These are phyloP conservation scores for Euphorbia tirucalli DNA, from an alignment of 345 rosid genomes.

Conservation along the genomic window DNA sequence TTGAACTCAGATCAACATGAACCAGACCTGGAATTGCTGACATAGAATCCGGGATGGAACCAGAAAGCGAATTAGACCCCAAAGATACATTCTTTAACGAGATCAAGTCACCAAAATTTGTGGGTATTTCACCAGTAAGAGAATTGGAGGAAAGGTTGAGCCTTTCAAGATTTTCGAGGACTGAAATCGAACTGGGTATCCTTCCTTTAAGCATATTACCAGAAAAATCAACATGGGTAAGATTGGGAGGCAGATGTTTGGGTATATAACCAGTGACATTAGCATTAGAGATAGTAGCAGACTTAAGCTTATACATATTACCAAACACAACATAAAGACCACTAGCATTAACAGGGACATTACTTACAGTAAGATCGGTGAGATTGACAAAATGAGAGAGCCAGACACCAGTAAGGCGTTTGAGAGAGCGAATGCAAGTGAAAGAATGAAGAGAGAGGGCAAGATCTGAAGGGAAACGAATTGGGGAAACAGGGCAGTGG, in stretches of 20 bases:
- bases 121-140: conserved; percentile 67
- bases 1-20: conserved; percentile 82
- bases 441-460: conserved; percentile 56
- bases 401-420: conserved; percentile 64
- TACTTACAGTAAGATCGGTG: conserved; percentile 67
- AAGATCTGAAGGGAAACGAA: conserved; percentile 66
- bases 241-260: conserved; percentile 44
- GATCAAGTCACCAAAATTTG: conserved; percentile 61
- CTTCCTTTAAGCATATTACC: conserved; percentile 63
- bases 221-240: conserved; percentile 77
- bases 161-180: conserved; percentile 57
- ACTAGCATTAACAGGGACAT: conserved; percentile 53
- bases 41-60: conserved; percentile 74
- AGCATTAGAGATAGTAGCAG: conserved; percentile 61
- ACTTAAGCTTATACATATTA: conserved; percentile 54
- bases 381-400: conserved; percentile 69
- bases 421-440: conserved; percentile 59
- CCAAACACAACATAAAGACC: conserved; percentile 81
- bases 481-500: conserved; percentile 58
- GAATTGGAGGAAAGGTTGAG: conserved; percentile 64
- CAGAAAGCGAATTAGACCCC: conserved; percentile 74
- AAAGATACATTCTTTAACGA: conserved; percentile 64
- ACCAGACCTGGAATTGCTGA: conserved; percentile 65
- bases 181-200: conserved; percentile 65
- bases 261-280: conserved; percentile 68